These are phyloP conservation scores for Austroboletus olivaceoglutinosus DNA, from an alignment of 1,284 basidiomycete genomes.

Conservation along the genomic window DNA sequence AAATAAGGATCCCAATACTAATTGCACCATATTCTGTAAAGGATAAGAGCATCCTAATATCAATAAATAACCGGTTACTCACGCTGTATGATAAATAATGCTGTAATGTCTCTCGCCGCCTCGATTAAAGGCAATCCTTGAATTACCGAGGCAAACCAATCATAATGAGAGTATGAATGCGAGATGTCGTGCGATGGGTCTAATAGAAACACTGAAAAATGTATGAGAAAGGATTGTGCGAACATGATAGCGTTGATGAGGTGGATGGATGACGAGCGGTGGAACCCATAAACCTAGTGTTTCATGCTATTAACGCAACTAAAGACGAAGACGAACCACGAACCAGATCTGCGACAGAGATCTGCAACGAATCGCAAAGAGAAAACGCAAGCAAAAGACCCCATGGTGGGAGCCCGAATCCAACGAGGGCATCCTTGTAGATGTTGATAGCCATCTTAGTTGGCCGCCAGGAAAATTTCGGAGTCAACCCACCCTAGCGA, in stretches of 20 bases:
- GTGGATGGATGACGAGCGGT: slow-evolving; percentile 14
- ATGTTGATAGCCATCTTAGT: background rate
- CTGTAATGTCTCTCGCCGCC: slow-evolving; percentile 12
- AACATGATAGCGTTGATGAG: slow-evolving; percentile 25
- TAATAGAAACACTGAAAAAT: slow-evolving; percentile 12
- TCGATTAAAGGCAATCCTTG: slow-evolving; percentile 12
- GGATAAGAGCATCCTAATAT: background rate
- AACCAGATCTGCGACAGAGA: slow-evolving; percentile 26
- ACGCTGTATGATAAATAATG: slow-evolving; percentile 22
- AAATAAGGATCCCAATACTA: slow-evolving; percentile 13
- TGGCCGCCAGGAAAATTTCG: background rate
- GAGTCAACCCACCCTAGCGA: slow-evolving; percentile 16
- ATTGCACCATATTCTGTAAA: slow-evolving; percentile 21
- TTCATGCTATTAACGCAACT: background rate
- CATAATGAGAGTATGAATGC: background rate
- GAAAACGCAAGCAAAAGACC: slow-evolving; percentile 14
- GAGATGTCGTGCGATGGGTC: slow-evolving; percentile 3
- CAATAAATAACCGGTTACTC: slow-evolving; percentile 5
- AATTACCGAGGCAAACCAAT: slow-evolving; percentile 6
- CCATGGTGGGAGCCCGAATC: slow-evolving; percentile 1
- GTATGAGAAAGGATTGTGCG: slow-evolving; percentile 16
- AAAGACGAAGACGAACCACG: background rate
- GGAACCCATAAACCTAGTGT: slow-evolving; percentile 19
- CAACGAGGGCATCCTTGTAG: slow-evolving; percentile 15
- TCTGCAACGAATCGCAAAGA: slow-evolving; percentile 20